Evolutionary conservation across 352 stramenopile genomes (phyloP).

Genomic region (Globisporangium sylvaticum): DNA sequence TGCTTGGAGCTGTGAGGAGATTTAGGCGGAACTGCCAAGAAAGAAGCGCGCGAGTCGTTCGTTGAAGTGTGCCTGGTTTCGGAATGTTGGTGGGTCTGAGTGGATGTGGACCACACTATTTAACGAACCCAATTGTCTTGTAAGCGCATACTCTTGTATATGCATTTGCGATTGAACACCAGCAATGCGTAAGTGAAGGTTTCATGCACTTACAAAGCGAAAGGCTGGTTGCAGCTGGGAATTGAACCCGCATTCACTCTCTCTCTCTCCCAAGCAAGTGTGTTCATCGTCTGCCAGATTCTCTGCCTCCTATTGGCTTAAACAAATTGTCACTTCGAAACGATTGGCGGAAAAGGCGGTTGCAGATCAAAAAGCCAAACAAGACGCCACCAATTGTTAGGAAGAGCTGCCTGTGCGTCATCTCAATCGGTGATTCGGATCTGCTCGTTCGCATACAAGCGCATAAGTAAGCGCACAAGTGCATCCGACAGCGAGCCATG

Average conservation of each 20-base stretch:
- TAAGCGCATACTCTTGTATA: neutral
- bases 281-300: neutral
- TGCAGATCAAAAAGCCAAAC: conserved; percentile 11
- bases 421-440: neutral
- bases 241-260: conserved; percentile 1
- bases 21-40: neutral
- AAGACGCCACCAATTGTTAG: conserved; percentile 10
- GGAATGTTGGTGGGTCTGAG: neutral
- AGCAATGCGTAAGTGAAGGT: neutral
- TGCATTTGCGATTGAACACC: neutral
- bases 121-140: too few relatives aligned
- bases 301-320: neutral
- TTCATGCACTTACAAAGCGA: neutral
- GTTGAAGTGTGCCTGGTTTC: neutral
- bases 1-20: neutral
- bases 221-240: neutral
- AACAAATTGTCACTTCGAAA: neutral
- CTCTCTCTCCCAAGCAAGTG: neutral
- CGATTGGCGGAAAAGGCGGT: conserved; percentile 6
- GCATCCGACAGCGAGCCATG: neutral
- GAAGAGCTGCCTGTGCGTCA: conserved; percentile 8
- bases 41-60: neutral
- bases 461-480: neutral
- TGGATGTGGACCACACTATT: neutral
- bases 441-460: neutral